Conservation (phyloP, 805 yeast genomes). For the Lipomyces anomalus region DNA sequence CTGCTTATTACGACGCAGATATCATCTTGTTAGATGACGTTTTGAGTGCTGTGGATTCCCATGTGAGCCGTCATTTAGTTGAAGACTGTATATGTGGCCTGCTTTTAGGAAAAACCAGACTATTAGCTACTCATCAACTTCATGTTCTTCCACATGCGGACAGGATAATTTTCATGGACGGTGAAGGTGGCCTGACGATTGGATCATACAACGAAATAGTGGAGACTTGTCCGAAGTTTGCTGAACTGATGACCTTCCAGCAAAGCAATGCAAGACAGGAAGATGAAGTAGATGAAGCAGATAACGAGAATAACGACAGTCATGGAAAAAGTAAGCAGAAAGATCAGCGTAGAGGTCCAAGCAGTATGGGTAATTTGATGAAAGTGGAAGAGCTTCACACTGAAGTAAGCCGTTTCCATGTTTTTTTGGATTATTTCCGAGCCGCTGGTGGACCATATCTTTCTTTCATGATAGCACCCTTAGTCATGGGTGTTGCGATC, state of each 20-base stretch:
- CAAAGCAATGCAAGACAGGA: conserved; percentile 9
- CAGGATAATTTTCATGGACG: conserved; percentile 55
- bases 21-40: conserved; percentile 73
- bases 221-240: conserved; percentile 38
- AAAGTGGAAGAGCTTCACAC: conserved; percentile 18
- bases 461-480: conserved; percentile 30
- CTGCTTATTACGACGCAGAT: conserved; percentile 63
- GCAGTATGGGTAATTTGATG: conserved; percentile 28
- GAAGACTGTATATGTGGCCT: conserved; percentile 59
- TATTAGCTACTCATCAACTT: conserved; percentile 81
- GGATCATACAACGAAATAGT: conserved; percentile 58
- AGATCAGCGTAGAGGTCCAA: conserved; percentile 24
- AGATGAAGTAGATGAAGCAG: conserved; percentile 18
- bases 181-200: conserved; percentile 50
- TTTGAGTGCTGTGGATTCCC: conserved; percentile 81
- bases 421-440: conserved; percentile 8
- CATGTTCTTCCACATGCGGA: conserved; percentile 66
- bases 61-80: conserved; percentile 74
- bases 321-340: conserved; percentile 22
- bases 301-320: conserved; percentile 24
- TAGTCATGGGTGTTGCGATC: conserved; percentile 41
- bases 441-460: conserved; percentile 44
- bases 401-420: conserved; percentile 3
- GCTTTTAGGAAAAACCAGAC: conserved; percentile 54
- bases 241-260: conserved; percentile 34